Evolutionary conservation across 768 basidiomycete genomes (phyloP), one percentile per base, ranked within the genome.

Genomic region (Kwoniella shandongensis): DNA sequence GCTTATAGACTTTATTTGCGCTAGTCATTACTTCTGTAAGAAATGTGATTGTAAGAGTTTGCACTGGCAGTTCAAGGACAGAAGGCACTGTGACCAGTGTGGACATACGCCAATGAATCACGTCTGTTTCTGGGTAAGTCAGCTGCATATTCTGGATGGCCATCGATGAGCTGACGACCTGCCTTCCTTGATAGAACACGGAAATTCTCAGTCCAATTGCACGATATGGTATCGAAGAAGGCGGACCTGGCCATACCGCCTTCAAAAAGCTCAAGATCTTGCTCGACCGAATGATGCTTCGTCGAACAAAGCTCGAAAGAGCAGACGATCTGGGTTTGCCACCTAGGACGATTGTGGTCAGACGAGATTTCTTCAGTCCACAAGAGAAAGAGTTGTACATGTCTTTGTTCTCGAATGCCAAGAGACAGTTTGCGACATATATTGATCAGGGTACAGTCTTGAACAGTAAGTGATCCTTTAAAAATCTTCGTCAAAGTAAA

Each of bases 191-290:
- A 42, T 29, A 59, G 89, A 94, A 96, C 75, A 89, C 88, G 62
- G 89, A 97, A 77, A 93, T 99, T 61, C 79, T 98, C 56, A 91
- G 91, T 0, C 96, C 96, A 0, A 99, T 99, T 59, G 92, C 97
- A 87, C 72, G 74, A 66, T 80, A 87, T 60, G 94, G 88, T 25
- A 88, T 94, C 83, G 64, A 73, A 4, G 49, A 59, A 22, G 72
- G 69, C 25, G 90, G 88, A 1, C 85, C 88, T 2, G 94, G 94
- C 10, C 80, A 81, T 62, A 74, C 75, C 11, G 94, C 92, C 0
- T 97, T 97, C 81, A 91, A 88, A 79, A 97, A 96, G 77, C 81
- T 98, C 59, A 88, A 85, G 69, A 83, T 91, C 45, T 79, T 99
- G 20, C 79, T 99, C 32, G 90, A 94, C 70, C 80, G 89, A 46